Evolutionary conservation across 805 yeast genomes (phyloP).

Genomic region (Starmerella scarabaei): DNA sequence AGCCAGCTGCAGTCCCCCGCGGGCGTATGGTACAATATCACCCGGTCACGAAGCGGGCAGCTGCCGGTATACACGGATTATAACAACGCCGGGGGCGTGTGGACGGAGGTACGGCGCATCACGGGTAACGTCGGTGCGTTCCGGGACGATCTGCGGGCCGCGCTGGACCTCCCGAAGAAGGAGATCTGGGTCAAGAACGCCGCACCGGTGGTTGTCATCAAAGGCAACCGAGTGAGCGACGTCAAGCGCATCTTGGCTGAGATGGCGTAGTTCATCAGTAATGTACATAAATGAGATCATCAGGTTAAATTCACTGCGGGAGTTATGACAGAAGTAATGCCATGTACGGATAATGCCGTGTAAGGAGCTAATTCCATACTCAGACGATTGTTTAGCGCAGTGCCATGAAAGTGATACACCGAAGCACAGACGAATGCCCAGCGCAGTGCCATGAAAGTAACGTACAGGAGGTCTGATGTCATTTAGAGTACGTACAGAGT

Average conservation of each 20-base stretch:
- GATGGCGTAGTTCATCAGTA: conserved; percentile 21
- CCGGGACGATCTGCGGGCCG: conserved; percentile 48
- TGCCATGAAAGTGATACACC: too few species aligned
- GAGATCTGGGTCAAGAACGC: conserved; percentile 38
- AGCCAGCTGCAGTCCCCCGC: conserved; percentile 2
- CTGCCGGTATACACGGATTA: conserved; percentile 70
- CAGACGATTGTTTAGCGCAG: too few species aligned
- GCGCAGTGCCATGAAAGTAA: not conserved
- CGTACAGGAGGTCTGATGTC: not conserved
- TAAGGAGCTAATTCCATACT: too few species aligned
- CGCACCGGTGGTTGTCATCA: conserved; percentile 41
- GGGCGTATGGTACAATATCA: conserved; percentile 18
- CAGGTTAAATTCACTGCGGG: too few species aligned
- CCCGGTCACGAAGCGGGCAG: conserved; percentile 36
- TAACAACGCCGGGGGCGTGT: conserved; percentile 46
- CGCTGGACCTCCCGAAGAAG: conserved; percentile 35
- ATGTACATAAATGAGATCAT: too few species aligned
- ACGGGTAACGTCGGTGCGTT: conserved; percentile 55
- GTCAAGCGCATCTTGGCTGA: too few species aligned
- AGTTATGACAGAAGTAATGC: too few species aligned
- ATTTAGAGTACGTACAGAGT: too few species aligned
- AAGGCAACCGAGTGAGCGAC: conserved; percentile 33
- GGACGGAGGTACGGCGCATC: conserved; percentile 62
- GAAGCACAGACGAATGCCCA: not conserved
- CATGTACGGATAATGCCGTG: too few species aligned